Evolutionary conservation across 164 flowering plant species (phyloP).

Genomic region (Magnolia sinica): DNA sequence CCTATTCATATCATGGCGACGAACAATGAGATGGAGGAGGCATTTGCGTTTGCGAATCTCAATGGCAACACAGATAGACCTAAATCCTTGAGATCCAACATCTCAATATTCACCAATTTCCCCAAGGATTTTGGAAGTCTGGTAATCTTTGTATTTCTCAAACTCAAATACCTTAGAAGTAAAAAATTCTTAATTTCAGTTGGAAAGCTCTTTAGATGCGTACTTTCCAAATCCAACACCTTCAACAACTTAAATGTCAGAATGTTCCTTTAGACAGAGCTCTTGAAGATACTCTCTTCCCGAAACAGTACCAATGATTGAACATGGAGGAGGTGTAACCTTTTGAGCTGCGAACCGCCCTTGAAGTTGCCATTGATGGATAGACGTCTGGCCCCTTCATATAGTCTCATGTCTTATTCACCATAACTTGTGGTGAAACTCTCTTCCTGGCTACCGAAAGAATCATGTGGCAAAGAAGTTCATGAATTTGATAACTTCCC

Average conservation of each 20-base stretch:
- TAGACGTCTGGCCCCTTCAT: slow-evolving; percentile 19
- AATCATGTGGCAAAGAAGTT: slow-evolving; percentile 23
- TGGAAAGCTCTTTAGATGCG: slow-evolving; percentile 21
- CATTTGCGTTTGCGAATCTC: slow-evolving; percentile 22
- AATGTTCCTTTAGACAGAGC: not conserved
- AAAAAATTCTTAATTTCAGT: slow-evolving; percentile 15
- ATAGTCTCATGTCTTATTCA: not conserved
- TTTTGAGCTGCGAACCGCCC: not conserved
- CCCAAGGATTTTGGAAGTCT: slow-evolving; percentile 25
- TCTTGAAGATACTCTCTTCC: not conserved
- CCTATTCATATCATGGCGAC: slow-evolving; percentile 18
- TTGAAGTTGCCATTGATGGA: slow-evolving; percentile 10
- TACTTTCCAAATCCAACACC: slow-evolving; percentile 32
- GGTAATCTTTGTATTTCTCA: slow-evolving; percentile 24
- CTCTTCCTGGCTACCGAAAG: slow-evolving; percentile 14
- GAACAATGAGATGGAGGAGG: slow-evolving; percentile 29
- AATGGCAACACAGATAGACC: slow-evolving; percentile 23
- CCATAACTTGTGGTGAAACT: not conserved
- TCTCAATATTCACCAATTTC: slow-evolving; percentile 28
- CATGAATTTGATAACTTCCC: slow-evolving; percentile 16
- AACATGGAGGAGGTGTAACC: not conserved
- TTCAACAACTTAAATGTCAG: slow-evolving; percentile 17
- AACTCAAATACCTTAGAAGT: slow-evolving; percentile 25
- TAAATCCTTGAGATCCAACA: slow-evolving; percentile 29
- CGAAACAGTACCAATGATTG: slow-evolving; percentile 19